These are phyloP conservation scores for Leishmania mexicana DNA, from an alignment of 208 protist species.

Conservation along the genomic window DNA sequence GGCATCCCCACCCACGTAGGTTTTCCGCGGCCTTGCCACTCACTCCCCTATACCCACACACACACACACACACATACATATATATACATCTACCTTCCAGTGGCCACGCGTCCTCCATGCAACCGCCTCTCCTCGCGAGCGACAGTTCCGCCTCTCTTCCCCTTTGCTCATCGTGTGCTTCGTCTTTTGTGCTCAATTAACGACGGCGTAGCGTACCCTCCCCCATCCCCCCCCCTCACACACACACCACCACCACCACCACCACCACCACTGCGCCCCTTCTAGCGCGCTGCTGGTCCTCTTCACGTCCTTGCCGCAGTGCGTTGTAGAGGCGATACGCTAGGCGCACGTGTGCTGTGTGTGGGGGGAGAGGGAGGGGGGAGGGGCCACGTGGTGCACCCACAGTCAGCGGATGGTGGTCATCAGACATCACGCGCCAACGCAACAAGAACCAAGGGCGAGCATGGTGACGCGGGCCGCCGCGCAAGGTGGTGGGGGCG, in stretches of 20 bases:
- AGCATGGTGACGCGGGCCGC: background rate
- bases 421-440: background rate
- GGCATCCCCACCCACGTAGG: background rate
- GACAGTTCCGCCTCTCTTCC: too few species aligned
- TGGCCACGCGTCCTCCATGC: background rate
- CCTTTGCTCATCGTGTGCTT: too few species aligned
- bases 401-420: background rate
- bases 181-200: background rate
- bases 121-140: background rate
- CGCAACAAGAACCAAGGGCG: background rate
- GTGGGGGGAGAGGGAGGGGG: background rate
- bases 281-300: background rate
- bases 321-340: background rate
- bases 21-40: background rate
- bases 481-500: background rate
- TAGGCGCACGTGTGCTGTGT: background rate
- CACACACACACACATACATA: background rate
- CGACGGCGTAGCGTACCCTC: too few species aligned
- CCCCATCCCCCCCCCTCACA: background rate
- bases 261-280: too few species aligned
- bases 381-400: background rate
- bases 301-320: background rate
- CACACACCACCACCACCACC: too few species aligned
- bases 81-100: background rate
- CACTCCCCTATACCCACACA: background rate